Evolutionary conservation across 2,329 filamentous ascomycete species (phyloP).

Genomic region (Aspergillus quadricinctus): DNA sequence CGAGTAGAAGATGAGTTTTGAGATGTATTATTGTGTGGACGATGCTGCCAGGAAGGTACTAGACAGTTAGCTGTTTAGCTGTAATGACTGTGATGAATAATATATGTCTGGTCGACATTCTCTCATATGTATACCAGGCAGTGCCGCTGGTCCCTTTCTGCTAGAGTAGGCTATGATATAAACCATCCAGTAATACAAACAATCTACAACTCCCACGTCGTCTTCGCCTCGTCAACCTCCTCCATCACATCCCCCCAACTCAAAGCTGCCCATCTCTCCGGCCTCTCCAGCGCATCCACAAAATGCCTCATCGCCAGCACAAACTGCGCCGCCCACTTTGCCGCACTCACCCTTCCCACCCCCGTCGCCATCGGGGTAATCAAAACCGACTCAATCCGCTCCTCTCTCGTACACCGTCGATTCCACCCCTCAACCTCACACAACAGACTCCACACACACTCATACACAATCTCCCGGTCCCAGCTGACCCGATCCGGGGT

Average conservation of each 20-base stretch:
- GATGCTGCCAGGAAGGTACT: too few species aligned
- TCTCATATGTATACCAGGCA: too few species aligned
- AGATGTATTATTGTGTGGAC: too few species aligned
- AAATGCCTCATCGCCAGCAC: conserved; percentile 52
- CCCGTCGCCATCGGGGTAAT: conserved; percentile 54
- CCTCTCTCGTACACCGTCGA: conserved; percentile 14
- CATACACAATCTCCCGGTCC: conserved; percentile 52
- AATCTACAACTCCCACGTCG: conserved; percentile 17
- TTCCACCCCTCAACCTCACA: conserved; percentile 49
- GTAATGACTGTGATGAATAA: too few species aligned
- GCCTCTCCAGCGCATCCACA: conserved; percentile 43
- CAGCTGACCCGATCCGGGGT: conserved; percentile 42
- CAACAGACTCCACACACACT: conserved; percentile 51
- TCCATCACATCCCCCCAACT: conserved; percentile 31
- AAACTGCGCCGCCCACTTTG: conserved; percentile 49
- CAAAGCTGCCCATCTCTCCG: conserved; percentile 41
- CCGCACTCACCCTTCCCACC: conserved; percentile 41
- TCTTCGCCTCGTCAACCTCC: conserved; percentile 23
- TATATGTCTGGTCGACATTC: too few species aligned
- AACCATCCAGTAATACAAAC: too few species aligned
- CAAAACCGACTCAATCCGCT: conserved; percentile 41
- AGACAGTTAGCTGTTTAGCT: too few species aligned
- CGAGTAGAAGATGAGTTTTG: too few species aligned
- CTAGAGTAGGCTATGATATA: too few species aligned
- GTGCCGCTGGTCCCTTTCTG: too few species aligned